Evolutionary conservation across 176 grass and related monocot species (phyloP), one percentile per base, ranked within the genome.

Genomic region (Tillandsia fasciculata): DNA sequence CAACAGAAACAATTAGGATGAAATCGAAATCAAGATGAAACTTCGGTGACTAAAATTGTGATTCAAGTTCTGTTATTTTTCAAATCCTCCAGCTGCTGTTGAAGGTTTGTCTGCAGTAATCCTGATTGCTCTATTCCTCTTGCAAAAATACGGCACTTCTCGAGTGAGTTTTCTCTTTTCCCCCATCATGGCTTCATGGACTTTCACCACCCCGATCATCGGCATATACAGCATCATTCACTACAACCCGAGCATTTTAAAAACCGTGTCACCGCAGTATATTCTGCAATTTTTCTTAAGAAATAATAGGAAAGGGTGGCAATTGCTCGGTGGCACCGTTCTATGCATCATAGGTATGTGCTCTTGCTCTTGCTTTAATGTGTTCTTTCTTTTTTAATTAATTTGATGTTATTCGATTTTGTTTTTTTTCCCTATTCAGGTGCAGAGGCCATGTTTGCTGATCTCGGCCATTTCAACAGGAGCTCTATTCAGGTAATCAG

Each of bases 391-490:
- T 28, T 66, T 10, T 15, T 20, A 11, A 2, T 13, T 53, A 58
- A 64, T 13, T 49, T 15, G 51, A 27, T 61, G 64, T 53, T 53
- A 29, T 69, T 59, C 51, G 70, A 14, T 59, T 70, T 57, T 49
- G 6, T 14, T 81, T 50, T 0, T 68, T 70, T 0, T 64, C 12
- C 14, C 17, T 0, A 2, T 70, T 70, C 68, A 96, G 91, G 91
- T 82, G 80, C 85, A 23, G 91, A 96, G 79, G 87, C 87, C 66
- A 96, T 96, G 91, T 86, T 96, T 77, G 91, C 82, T 56, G 87
- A 96, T 77, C 87, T 96, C 64, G 91, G 87, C 27, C 91, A 96
- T 77, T 91, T 91, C 75, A 88, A 84, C 80, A 96, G 83, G 78
- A 83, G 79, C 47, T 65, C 85, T 52, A 91, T 96, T 82, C 85